These are phyloP conservation scores for Yamadazyma philogaea DNA, from an alignment of 805 yeast species.

Conservation along the genomic window DNA sequence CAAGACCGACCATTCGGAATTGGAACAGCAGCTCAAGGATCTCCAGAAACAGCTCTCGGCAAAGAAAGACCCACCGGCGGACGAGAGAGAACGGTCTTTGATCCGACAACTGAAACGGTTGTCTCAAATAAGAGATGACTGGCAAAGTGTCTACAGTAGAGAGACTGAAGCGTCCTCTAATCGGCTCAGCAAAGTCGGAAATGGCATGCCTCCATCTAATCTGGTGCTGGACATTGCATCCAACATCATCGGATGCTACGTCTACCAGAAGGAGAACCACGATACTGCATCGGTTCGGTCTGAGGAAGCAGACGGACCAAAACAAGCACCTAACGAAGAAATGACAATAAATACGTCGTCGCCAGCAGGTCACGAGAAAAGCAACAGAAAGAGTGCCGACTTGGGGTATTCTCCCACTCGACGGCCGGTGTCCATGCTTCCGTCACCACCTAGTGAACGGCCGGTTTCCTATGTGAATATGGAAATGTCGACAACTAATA, in stretches of 20 bases:
- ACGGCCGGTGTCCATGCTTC: background rate
- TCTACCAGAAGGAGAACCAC: background rate
- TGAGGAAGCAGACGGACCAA: background rate
- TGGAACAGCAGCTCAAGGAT: background rate
- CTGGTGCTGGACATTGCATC: background rate
- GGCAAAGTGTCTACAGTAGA: conserved; percentile 3
- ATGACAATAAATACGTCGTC: background rate
- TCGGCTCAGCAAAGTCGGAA: background rate
- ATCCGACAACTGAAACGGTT: conserved; percentile 4
- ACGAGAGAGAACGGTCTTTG: background rate
- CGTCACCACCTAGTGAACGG: background rate
- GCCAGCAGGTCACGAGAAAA: background rate
- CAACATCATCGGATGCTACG: conserved; percentile 1
- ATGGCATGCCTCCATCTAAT: background rate
- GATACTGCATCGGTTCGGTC: background rate
- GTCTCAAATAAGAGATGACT: conserved; percentile 2
- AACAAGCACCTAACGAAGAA: background rate
- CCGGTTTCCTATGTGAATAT: too few species aligned
- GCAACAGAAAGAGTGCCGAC: background rate
- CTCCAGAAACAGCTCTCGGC: background rate
- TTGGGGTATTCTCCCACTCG: background rate
- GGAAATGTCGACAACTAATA: too few species aligned
- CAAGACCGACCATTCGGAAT: conserved; percentile 4
- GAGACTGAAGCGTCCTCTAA: background rate
- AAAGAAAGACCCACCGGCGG: background rate